Base-by-base conservation (phyloP, 2,329 filamentous ascomycete species). In the Hortaea werneckii region DNA sequence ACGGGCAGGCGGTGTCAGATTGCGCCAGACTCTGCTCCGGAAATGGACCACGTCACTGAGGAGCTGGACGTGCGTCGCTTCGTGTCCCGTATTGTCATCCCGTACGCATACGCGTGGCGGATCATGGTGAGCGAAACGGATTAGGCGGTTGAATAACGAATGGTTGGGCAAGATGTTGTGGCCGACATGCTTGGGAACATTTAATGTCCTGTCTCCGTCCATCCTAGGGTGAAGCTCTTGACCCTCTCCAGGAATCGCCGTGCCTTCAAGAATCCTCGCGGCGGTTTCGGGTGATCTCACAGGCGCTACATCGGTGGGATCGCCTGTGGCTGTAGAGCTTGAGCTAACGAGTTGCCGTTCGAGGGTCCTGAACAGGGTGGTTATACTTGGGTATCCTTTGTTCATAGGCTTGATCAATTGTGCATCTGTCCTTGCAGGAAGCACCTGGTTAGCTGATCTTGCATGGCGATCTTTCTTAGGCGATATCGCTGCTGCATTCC, bases 31-130 rank as follows among this genome's bases (percentile, higher is more conserved):
- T 7, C 59, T 56, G 40, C 66, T 55, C 6, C 70, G 67, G n/a
- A 72, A 58, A 11, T 60, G 60, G 6, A 74, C 55, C 6, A 71
- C 65, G 52, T 74, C 69, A 12, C 64, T 65, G 10, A 74, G 59
- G 4, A 74, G 59, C 44, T 72, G 65, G 1, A 67, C 41, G 52
- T 73, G 66, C 1, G 64, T 69, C 35, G 61, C 59, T 44, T 66
- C 60, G 29, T 60, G 46, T 12, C 61, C 55, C 5, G 61, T 63
- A 27, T 64, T 64, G 37, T 59, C 59, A 57, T 71, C 67, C 20
- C 67, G 60, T 40, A 71, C 62, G 29, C 63, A 67, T 41, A 67
- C 49, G 30, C 59, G 58, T 35, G 63, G 54, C 26, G 64, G 65
- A 27, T 40, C 53, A 9, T 57, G 57, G 48, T 61, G 56, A 8